Conservation (phyloP, 108 stramenopile species). For the Aureococcus anophagefferens region DNA sequence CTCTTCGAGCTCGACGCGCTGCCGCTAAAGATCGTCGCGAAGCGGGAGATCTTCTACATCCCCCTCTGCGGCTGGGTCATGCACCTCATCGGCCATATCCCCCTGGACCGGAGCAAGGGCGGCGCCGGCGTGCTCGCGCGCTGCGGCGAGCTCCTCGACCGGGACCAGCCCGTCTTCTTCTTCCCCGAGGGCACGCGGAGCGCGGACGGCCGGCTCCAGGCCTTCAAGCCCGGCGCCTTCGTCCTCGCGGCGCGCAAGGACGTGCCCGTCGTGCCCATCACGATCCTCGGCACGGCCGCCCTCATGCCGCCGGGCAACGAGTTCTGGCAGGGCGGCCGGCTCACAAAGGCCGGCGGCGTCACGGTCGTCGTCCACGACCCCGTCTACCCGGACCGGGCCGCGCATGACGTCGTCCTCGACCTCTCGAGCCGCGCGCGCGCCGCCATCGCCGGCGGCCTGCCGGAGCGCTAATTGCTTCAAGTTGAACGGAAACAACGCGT, state of each 20-base stretch:
- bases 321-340: no score
- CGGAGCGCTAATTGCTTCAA: no score
- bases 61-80: constrained; percentile 45
- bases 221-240: constrained; percentile 56
- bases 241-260: constrained; percentile 2
- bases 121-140: constrained; percentile 37
- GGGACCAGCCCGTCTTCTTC: neutral
- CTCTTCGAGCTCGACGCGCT: neutral
- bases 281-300: constrained; percentile 4
- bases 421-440: no score
- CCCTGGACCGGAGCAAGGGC: constrained; percentile 39
- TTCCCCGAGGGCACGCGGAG: constrained; percentile 52
- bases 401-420: no score
- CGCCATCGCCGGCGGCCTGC: no score
- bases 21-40: constrained; percentile 38
- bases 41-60: constrained; percentile 43
- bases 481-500: no score
- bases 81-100: constrained; percentile 35
- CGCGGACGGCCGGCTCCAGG: constrained; percentile 36
- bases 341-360: no score
- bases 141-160: constrained; percentile 37
- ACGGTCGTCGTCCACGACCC: no score
- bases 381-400: no score
- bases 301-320: constrained; percentile 6
- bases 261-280: constrained; percentile 4